phyloP scores from a whole-genome alignment of 768 basidiomycete species.

The Multifurca ochricompacta region DNA sequence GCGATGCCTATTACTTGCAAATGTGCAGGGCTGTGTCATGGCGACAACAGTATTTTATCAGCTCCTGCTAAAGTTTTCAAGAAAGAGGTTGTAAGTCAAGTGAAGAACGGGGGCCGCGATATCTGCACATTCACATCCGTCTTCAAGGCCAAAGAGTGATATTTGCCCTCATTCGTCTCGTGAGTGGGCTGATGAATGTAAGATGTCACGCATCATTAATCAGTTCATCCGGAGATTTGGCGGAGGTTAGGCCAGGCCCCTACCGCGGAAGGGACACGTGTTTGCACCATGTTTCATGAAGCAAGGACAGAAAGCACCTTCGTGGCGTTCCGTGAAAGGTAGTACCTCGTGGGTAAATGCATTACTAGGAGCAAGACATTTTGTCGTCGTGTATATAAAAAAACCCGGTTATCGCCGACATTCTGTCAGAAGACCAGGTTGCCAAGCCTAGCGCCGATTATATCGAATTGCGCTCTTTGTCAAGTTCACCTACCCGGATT shows the following conservation, averaged over 20 bases:
- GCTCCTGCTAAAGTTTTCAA: too few species aligned
- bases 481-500: not conserved
- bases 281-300: not conserved
- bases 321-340: not conserved
- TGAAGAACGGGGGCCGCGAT: not conserved
- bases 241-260: not conserved
- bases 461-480: not conserved
- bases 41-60: too few species aligned
- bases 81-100: not conserved
- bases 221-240: not conserved
- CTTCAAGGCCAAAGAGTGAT: not conserved
- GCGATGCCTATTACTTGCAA: too few species aligned
- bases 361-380: not conserved
- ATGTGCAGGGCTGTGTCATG: too few species aligned
- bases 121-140: not conserved
- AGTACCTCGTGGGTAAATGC: not conserved
- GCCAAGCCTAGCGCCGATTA: not conserved
- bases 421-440: not conserved
- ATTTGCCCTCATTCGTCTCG: constrained; percentile 1
- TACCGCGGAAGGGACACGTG: not conserved
- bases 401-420: not conserved
- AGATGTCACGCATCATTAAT: not conserved
- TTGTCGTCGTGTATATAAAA: not conserved
- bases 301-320: not conserved
- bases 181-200: too few species aligned